These are phyloP conservation scores for Pestalotiopsis sp. DNA, from an alignment of 2,329 filamentous ascomycete species.

Conservation along the genomic window DNA sequence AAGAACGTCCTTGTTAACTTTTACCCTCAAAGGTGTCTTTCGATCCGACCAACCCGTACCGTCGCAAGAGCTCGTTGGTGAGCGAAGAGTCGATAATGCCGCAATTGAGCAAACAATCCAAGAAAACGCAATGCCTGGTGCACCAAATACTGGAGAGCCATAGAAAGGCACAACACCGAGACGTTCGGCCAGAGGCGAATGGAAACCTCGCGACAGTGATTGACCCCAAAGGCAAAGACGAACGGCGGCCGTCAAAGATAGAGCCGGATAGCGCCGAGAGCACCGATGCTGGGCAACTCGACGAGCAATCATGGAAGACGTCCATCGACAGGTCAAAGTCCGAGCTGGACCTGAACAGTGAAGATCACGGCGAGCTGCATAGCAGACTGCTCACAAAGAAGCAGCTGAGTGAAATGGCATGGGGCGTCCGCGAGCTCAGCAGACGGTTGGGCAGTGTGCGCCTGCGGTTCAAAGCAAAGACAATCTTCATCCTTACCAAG, in stretches of 20 bases:
- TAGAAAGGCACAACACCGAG: slow-evolving; percentile 31
- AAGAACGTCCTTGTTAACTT: slow-evolving; percentile 1
- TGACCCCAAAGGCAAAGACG: slow-evolving; percentile 37
- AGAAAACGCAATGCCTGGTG: slow-evolving; percentile 63
- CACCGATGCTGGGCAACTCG: slow-evolving; percentile 52
- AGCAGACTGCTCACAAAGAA: slow-evolving; percentile 89
- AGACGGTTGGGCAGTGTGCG: slow-evolving; percentile 83
- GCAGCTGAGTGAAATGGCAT: slow-evolving; percentile 94
- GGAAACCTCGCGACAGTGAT: slow-evolving; percentile 30
- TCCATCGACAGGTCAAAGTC: slow-evolving; percentile 47
- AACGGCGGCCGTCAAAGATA: slow-evolving; percentile 26
- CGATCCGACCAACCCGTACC: slow-evolving; percentile 61
- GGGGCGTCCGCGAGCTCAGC: slow-evolving; percentile 89
- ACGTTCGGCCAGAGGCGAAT: slow-evolving; percentile 28
- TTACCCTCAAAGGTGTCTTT: slow-evolving; percentile 56
- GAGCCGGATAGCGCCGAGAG: slow-evolving; percentile 43
- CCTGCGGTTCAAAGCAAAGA: slow-evolving; percentile 78
- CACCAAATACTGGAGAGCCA: slow-evolving; percentile 67
- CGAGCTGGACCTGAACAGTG: slow-evolving; percentile 39
- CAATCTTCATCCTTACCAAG: slow-evolving; percentile 88
- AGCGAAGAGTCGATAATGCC: slow-evolving; percentile 46
- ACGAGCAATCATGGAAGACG: slow-evolving; percentile 58
- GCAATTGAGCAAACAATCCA: slow-evolving; percentile 33
- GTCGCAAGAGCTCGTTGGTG: slow-evolving; percentile 68
- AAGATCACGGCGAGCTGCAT: slow-evolving; percentile 40